These are phyloP conservation scores for Euphorbia schlechtendalii DNA, from an alignment of 441 rosid species.

Conservation along the genomic window DNA sequence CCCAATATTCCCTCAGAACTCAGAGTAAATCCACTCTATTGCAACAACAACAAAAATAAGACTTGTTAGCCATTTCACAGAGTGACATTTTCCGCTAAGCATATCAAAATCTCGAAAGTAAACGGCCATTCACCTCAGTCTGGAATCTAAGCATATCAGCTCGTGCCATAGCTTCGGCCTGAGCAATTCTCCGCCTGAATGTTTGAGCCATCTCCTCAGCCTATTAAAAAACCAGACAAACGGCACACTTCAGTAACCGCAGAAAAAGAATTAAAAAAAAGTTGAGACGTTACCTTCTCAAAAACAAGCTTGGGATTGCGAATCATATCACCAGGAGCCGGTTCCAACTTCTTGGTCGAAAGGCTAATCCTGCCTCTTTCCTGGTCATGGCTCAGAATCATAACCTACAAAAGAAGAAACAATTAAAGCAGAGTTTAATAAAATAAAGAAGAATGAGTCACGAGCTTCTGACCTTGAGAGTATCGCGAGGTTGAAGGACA, in stretches of 20 bases:
- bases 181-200: conserved; percentile 94
- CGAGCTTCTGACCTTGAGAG: conserved; percentile 53
- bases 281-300: too few relatives aligned
- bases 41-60: neutral
- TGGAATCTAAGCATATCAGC: conserved; percentile 98
- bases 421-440: neutral
- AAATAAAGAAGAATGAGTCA: neutral
- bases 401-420: conserved; percentile 41
- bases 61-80: too few relatives aligned
- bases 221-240: conserved; percentile 32
- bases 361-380: conserved; percentile 97
- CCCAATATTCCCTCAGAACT: conserved; percentile 81
- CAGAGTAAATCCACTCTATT: conserved; percentile 75
- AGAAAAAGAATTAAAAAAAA: too few relatives aligned
- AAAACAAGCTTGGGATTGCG: conserved; percentile 96
- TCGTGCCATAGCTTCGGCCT: conserved; percentile 99
- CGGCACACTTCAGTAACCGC: too few relatives aligned
- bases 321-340: conserved; percentile 98
- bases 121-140: conserved; percentile 56
- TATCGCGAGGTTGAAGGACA: conserved; percentile 98
- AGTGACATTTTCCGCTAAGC: too few relatives aligned
- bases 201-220: conserved; percentile 99
- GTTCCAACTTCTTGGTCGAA: conserved; percentile 94
- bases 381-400: conserved; percentile 96
- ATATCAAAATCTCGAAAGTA: neutral